Conservation (phyloP, 2,329 filamentous ascomycete species). For the Claviceps purpurea region DNA sequence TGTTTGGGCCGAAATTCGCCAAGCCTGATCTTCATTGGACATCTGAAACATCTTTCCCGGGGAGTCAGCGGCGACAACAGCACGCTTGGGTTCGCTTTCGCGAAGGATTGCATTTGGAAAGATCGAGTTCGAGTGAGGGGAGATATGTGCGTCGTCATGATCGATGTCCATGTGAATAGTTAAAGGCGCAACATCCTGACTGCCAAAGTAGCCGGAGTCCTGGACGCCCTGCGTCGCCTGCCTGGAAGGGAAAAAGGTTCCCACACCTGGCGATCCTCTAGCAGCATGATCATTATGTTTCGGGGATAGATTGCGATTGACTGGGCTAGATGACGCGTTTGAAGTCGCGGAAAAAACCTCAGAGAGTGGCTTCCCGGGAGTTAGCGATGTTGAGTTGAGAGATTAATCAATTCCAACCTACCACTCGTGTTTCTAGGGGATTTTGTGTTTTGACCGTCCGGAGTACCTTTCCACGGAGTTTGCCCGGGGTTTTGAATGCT, state of each 20-base stretch:
- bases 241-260: slow-evolving; percentile 18
- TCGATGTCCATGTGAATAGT: slow-evolving; percentile 13
- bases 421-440: slow-evolving; percentile 45
- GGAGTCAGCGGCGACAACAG: slow-evolving; percentile 16
- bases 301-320: slow-evolving; percentile 37
- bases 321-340: slow-evolving; percentile 39
- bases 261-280: slow-evolving; percentile 20
- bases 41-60: slow-evolving; percentile 28
- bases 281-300: slow-evolving; percentile 44
- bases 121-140: slow-evolving; percentile 10
- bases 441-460: slow-evolving; percentile 52
- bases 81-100: slow-evolving; percentile 13
- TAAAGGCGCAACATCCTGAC: slow-evolving; percentile 30
- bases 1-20: slow-evolving; percentile 9
- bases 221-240: slow-evolving; percentile 13
- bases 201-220: slow-evolving; percentile 63
- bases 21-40: slow-evolving; percentile 30
- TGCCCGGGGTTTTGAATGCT: slow-evolving; percentile 89
- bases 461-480: slow-evolving; percentile 69
- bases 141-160: slow-evolving; percentile 9
- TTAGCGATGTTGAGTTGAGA: slow-evolving; percentile 12
- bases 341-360: slow-evolving; percentile 44
- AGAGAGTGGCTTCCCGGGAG: slow-evolving; percentile 38
- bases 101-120: slow-evolving; percentile 9
- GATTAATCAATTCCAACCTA: slow-evolving; percentile 27